Evolutionary conservation across 495 filamentous ascomycete species (phyloP), one percentile per base, ranked within the genome.

Genomic region (Neurospora sp.): DNA sequence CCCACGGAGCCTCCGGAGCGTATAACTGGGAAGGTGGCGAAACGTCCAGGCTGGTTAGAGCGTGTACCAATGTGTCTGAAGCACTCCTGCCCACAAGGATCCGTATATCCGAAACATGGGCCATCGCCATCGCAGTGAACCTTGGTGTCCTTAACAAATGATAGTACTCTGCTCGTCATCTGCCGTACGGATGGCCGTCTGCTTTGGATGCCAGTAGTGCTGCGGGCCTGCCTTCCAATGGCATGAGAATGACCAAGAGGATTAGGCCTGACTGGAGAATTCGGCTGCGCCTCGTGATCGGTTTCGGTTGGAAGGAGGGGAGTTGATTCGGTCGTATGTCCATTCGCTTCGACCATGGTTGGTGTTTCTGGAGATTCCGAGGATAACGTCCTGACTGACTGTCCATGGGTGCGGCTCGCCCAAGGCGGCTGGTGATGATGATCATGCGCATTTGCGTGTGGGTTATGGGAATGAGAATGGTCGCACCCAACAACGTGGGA

Each of bases 401-500:
- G 69, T 9, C 69, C 77, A 8, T 74, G 74, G 38, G 35, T 38
- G 10, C 71, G 69, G 48, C 76, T 74, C 10, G 70, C 31, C 65
- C 76, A 73, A 8, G 74, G 77, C 8, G 70, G 73, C 42, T 69
- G 70, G 70, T 74, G 74, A 74, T 82, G 74, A 65, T 76, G 61
- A 48, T 81, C 74, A 8, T 76, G 73, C 70, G 82, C 78, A 61
- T 76, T 71, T 20, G 72, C 80, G 72, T 87, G 83, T 20, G 86
- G 87, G 37, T 87, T 87, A 75, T 97, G 94, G 44, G 85, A 90
- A 79, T 97, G 94, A 42, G 85, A 90, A 79, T 97, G 93, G 70
- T 94, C 92, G 81, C 96, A 99, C 79, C 94, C 93, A 71, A 98
- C 95, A 31, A 97, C 90, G 77, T 96, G 92, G n/a, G 94, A 96